Evolutionary conservation across 2,329 filamentous ascomycete genomes (phyloP).

Genomic region (Trichoderma sp.): DNA sequence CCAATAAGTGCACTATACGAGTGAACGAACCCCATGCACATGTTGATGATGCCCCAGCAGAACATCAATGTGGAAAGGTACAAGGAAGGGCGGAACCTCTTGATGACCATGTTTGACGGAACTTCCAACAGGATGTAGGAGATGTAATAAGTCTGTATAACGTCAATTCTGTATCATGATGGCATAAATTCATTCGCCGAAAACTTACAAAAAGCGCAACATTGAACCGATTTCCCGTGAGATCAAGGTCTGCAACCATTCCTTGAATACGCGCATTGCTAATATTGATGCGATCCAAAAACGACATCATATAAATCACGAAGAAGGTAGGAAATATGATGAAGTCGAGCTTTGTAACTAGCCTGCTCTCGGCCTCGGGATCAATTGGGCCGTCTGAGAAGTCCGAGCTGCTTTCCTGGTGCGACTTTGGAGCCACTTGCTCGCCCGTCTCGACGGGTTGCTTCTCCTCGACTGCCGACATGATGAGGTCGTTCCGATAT

Average conservation of each 20-base stretch:
- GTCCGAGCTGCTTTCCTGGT: not conserved
- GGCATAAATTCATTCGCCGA: not conserved
- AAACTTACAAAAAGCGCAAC: constrained; percentile 38
- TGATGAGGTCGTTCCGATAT: not conserved
- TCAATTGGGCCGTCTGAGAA: constrained; percentile 29
- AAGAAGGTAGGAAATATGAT: constrained; percentile 42
- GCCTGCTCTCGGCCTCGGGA: constrained; percentile 34
- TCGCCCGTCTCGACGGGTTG: not conserved
- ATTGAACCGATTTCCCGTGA: constrained; percentile 44
- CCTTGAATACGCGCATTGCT: constrained; percentile 48
- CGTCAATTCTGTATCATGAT: not conserved
- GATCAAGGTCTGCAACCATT: constrained; percentile 41
- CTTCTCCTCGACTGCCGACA: constrained; percentile 1
- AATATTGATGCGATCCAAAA: constrained; percentile 42
- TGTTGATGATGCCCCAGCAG: constrained; percentile 48
- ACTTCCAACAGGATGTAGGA: constrained; percentile 52
- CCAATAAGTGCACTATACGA: constrained; percentile 50
- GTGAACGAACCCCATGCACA: constrained; percentile 52
- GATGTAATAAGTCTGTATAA: constrained; percentile 31
- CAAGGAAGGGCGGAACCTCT: constrained; percentile 49
- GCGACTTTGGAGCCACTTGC: not conserved
- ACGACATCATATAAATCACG: constrained; percentile 36
- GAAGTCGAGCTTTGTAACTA: constrained; percentile 43
- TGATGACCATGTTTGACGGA: constrained; percentile 57
- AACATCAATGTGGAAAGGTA: constrained; percentile 56